A percentile compares a stretch with the other conserved stretches of the same genome.
These are phyloP conservation scores for Prunus padus DNA, from an alignment of 306 rosid species.

Conservation along the genomic window DNA sequence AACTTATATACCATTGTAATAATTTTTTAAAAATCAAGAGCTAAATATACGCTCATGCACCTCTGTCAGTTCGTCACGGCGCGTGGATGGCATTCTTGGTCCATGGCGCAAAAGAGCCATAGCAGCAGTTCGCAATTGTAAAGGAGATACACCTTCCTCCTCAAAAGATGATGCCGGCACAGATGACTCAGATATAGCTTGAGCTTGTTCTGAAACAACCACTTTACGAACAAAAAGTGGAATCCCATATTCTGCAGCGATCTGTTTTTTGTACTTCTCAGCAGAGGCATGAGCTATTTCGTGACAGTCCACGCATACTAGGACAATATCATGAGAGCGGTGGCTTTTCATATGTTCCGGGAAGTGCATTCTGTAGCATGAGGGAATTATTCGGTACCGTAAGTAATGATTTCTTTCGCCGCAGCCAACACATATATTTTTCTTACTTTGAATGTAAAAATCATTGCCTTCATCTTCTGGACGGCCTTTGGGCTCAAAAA, in stretches of 20 bases:
- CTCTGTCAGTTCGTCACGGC: conserved; percentile 72
- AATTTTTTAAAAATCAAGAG: neutral
- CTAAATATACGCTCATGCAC: conserved; percentile 32
- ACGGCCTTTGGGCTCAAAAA: conserved; percentile 96
- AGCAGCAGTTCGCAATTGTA: conserved; percentile 86
- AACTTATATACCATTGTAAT: neutral
- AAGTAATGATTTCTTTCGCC: conserved; percentile 92
- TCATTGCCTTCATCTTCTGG: conserved; percentile 98
- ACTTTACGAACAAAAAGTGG: conserved; percentile 84
- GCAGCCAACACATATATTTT: conserved; percentile 94
- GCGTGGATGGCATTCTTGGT: conserved; percentile 79
- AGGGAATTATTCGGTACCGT: conserved; percentile 90
- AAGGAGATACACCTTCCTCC: conserved; percentile 87
- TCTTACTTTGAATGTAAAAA: conserved; percentile 90
- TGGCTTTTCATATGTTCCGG: conserved; percentile 98
- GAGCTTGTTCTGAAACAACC: conserved; percentile 49
- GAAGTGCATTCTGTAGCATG: conserved; percentile 93
- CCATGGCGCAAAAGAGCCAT: conserved; percentile 94
- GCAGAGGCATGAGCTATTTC: conserved; percentile 98
- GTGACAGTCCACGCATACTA: conserved; percentile 97
- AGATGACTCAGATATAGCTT: conserved; percentile 26
- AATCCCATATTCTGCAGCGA: conserved; percentile 85
- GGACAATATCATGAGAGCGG: conserved; percentile 94
- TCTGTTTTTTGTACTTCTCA: conserved; percentile 78
- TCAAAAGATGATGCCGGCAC: conserved; percentile 32